These are phyloP conservation scores for Lentinus brumalis DNA, from an alignment of 768 basidiomycete genomes.

Conservation along the genomic window DNA sequence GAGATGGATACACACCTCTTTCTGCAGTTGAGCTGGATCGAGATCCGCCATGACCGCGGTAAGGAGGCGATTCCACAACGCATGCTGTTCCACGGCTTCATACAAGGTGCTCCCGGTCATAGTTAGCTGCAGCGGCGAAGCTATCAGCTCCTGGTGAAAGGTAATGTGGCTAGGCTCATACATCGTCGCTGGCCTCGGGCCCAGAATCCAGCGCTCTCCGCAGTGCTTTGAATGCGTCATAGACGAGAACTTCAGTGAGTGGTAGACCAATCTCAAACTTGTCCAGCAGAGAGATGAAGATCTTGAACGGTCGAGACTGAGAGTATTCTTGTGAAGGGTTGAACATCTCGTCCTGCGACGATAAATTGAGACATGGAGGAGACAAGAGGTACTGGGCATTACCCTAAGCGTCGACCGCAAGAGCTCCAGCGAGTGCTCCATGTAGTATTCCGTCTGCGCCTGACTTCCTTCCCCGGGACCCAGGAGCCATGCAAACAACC, in stretches of 20 bases:
- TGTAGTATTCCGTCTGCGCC: constrained; percentile 73
- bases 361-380: constrained; percentile 14
- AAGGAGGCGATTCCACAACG: constrained; percentile 83
- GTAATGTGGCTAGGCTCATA: constrained; percentile 26
- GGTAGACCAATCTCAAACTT: constrained; percentile 94
- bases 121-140: constrained; percentile 47
- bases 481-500: constrained; percentile 91
- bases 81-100: constrained; percentile 88
- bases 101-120: constrained; percentile 89
- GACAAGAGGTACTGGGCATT: constrained; percentile 6
- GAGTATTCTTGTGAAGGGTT: constrained; percentile 70
- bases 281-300: constrained; percentile 92
- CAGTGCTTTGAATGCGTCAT: constrained; percentile 79
- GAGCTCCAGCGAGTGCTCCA: constrained; percentile 68
- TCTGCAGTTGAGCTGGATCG: constrained; percentile 38
- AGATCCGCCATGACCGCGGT: constrained; percentile 57
- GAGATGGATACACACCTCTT: constrained; percentile 46
- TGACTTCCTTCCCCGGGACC: constrained; percentile 80
- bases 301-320: constrained; percentile 88
- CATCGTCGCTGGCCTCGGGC: constrained; percentile 62
- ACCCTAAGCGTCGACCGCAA: constrained; percentile 73
- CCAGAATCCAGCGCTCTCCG: constrained; percentile 54
- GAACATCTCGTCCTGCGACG: constrained; percentile 71
- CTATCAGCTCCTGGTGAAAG: constrained; percentile 2
- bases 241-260: constrained; percentile 75